Conservation (phyloP, 1,284 basidiomycete species). For the Cutaneotrichosporon mucoides region DNA sequence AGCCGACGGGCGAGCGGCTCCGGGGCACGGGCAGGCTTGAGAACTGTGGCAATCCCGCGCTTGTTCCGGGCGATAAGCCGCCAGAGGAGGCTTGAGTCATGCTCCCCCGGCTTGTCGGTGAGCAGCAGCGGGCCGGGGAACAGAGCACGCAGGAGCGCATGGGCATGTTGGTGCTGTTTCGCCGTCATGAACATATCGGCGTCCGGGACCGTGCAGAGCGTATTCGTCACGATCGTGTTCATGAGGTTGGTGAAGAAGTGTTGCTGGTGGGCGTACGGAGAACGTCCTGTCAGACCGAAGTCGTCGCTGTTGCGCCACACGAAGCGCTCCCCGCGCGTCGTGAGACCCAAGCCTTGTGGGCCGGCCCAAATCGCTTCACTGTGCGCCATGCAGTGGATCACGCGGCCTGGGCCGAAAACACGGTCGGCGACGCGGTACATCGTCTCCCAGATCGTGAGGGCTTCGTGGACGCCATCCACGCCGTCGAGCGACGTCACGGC, state of each 20-base stretch:
- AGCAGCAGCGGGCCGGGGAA: constrained; percentile 34
- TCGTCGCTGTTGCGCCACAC: constrained; percentile 32
- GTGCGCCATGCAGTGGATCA: constrained; percentile 40
- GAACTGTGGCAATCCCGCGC: neutral
- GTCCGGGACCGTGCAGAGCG: constrained; percentile 32
- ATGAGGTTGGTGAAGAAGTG: constrained; percentile 31
- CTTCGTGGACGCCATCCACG: constrained; percentile 6
- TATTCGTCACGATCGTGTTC: constrained; percentile 25
- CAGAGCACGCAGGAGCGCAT: constrained; percentile 32
- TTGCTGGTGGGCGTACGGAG: constrained; percentile 21
- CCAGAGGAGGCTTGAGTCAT: constrained; percentile 16
- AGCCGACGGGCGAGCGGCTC: constrained; percentile 3
- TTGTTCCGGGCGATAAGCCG: constrained; percentile 12
- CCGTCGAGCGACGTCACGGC: constrained; percentile 14
- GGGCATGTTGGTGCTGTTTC: constrained; percentile 22
- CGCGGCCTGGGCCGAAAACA: constrained; percentile 21
- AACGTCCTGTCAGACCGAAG: constrained; percentile 23
- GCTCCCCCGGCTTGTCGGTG: constrained; percentile 27
- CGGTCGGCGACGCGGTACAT: constrained; percentile 22
- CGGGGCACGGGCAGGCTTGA: constrained; percentile 1
- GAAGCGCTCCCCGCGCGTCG: neutral
- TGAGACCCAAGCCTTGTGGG: constrained; percentile 14
- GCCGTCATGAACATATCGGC: constrained; percentile 40
- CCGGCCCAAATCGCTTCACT: constrained; percentile 31
- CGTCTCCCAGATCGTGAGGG: constrained; percentile 22